Evolutionary conservation across 2,329 filamentous ascomycete species (phyloP), one percentile per base, ranked within the genome.

Genomic region (Neospermospora avenae): DNA sequence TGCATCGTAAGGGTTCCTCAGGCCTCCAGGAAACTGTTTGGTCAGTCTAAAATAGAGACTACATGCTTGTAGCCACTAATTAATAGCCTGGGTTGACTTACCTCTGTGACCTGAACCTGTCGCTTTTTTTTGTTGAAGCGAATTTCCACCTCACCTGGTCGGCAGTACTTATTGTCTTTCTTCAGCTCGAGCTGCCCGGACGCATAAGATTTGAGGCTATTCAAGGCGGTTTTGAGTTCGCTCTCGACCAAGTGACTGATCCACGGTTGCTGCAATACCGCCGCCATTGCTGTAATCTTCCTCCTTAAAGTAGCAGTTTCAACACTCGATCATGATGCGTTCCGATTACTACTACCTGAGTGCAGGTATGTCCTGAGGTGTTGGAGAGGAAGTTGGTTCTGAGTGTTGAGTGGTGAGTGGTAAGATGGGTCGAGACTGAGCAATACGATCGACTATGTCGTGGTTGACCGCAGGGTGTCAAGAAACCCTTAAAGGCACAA

Each of bases 221-320:
- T 31, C 14, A 59, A 54, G 16, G 61, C 54, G 24, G 25, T 37
- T 41, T 13, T 13, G 16, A 66, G 54, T 55, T 64, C 62, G 22
- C 54, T 54, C 37, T 54, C 41, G 2, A 49, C 57, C 13, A 54
- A 6, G 2, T 25, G 48, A 34, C 41, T 34, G 54, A 66, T 62
- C 64, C 64, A 66, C 28, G 60, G 28, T 14, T 51, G n/a, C 24
- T 35, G 42, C 58, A 64, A 46, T 6, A 55, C 22, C 18, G 52
- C 22, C 28, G 64, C 42, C 64, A 66, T 66, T 28, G 7, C 34
- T 34, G 20, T 14, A 14, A n/a, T 13, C n/a, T 42, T 42, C n/a
- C 8, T 20, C 18, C n/a, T 35, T 11, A 22, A 34, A 13, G 31
- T 37, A 20, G 13, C 6, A 22, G 31, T 10, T 5, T 31, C 18